These are phyloP conservation scores for Ophidiomyces ophidiicola DNA, from an alignment of 2,329 filamentous ascomycete species.

Conservation along the genomic window DNA sequence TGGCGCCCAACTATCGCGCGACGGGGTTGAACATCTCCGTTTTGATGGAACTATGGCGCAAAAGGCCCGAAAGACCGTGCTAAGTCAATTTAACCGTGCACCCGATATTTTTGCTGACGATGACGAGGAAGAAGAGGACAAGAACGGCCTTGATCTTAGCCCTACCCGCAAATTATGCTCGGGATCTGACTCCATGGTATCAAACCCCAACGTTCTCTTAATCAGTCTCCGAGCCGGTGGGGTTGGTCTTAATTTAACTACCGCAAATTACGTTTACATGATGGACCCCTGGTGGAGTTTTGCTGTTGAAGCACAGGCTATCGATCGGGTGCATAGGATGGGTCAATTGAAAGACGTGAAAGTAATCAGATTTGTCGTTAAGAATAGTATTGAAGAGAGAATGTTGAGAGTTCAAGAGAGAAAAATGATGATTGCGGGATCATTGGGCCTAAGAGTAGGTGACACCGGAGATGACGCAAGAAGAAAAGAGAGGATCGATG, in stretches of 20 bases:
- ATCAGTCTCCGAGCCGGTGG: constrained; percentile 81
- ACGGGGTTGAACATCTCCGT: constrained; percentile 67
- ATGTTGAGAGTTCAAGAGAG: constrained; percentile 89
- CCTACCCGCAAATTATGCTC: constrained; percentile 7
- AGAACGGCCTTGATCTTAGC: background rate
- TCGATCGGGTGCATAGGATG: constrained; percentile 95
- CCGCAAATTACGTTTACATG: constrained; percentile 84
- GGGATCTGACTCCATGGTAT: constrained; percentile 11
- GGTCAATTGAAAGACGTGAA: constrained; percentile 77
- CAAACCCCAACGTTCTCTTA: constrained; percentile 49
- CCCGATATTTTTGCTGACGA: constrained; percentile 28
- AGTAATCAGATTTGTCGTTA: constrained; percentile 79
- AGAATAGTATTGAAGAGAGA: constrained; percentile 82
- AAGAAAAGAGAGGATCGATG: constrained; percentile 76
- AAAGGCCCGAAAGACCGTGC: constrained; percentile 65
- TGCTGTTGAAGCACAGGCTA: constrained; percentile 90
- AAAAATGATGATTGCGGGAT: constrained; percentile 81
- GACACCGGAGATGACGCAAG: constrained; percentile 82
- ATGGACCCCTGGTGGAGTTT: constrained; percentile 99
- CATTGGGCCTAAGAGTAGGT: constrained; percentile 91
- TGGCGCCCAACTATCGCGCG: constrained; percentile 60
- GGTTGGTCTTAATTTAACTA: constrained; percentile 84
- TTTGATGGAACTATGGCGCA: constrained; percentile 87
- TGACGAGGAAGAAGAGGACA: constrained; percentile 25
- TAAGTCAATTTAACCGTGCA: constrained; percentile 55